Conservation (phyloP, 768 basidiomycete species). For the Lactifluus piperatus region DNA sequence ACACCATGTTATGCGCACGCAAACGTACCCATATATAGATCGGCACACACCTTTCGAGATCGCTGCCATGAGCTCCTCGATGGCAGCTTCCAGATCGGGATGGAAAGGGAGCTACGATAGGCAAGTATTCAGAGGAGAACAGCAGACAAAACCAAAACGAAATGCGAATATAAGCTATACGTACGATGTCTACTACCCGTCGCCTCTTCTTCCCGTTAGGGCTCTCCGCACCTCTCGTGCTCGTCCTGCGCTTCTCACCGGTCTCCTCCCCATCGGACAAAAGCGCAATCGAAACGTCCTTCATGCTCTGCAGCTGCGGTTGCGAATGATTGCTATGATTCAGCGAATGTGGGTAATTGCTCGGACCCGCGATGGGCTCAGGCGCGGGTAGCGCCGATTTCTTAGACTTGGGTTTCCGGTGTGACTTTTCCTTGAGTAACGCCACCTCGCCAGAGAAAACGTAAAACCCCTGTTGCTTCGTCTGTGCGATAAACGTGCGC, state of each 20-base stretch:
- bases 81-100: constrained; percentile 51
- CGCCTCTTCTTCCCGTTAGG: constrained; percentile 54
- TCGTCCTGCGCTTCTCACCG: constrained; percentile 9
- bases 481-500: constrained; percentile 83
- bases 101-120: constrained; percentile 53
- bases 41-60: constrained; percentile 45
- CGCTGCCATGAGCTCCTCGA: constrained; percentile 50
- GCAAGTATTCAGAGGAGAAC: too few relatives aligned
- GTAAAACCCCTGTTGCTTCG: constrained; percentile 89
- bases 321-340: constrained; percentile 5
- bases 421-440: constrained; percentile 62
- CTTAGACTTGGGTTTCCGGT: constrained; percentile 18
- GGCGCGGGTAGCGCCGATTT: constrained; percentile 16
- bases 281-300: constrained; percentile 43
- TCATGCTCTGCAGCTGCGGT: constrained; percentile 31
- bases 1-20: neutral
- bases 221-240: constrained; percentile 7
- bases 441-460: constrained; percentile 86
- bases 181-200: constrained; percentile 58
- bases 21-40: neutral
- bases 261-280: constrained; percentile 33
- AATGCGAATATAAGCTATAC: constrained; percentile 19
- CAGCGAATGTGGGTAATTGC: constrained; percentile 13
- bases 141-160: neutral
- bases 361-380: constrained; percentile 16